Percentiles rank a stretch among this genome's conserved stretches.
Evolutionary conservation across 2,329 filamentous ascomycete genomes (phyloP).

Genomic region (Didymellaceae sp.): DNA sequence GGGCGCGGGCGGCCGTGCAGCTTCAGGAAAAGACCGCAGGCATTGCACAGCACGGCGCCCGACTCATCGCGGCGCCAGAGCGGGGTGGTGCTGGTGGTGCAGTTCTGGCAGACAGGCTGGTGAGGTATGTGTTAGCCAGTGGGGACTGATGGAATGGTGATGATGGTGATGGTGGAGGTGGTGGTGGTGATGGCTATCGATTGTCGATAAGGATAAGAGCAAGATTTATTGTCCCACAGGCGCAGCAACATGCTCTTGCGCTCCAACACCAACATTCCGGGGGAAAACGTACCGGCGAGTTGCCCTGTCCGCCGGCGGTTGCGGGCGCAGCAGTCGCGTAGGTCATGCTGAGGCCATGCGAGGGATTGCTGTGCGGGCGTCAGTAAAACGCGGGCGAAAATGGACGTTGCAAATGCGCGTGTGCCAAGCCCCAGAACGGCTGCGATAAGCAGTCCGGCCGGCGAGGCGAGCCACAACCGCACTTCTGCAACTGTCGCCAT

Average conservation of each 20-base stretch:
- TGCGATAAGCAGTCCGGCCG: slow-evolving; percentile 40
- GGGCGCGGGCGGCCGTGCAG: slow-evolving; percentile 91
- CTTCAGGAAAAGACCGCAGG: slow-evolving; percentile 96
- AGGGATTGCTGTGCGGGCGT: slow-evolving; percentile 39
- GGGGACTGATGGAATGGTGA: slow-evolving; percentile 2
- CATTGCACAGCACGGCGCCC: slow-evolving; percentile 96
- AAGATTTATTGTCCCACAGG: slow-evolving; percentile 29
- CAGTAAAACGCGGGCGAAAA: slow-evolving; percentile 35
- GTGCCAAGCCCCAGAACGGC: slow-evolving; percentile 31
- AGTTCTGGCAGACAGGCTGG: slow-evolving; percentile 97
- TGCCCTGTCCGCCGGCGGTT: slow-evolving; percentile 68
- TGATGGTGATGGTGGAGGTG: slow-evolving; percentile 17
- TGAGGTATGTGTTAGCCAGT: slow-evolving; percentile 9
- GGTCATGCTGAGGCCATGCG: slow-evolving; percentile 62
- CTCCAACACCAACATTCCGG: slow-evolving; percentile 30
- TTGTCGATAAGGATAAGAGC: slow-evolving; percentile 56
- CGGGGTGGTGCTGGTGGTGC: slow-evolving; percentile 91
- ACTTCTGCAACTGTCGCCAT: not conserved
- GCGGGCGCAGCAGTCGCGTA: slow-evolving; percentile 70
- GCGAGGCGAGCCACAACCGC: slow-evolving; percentile 21
- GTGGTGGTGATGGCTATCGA: slow-evolving; percentile 44
- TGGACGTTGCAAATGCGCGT: slow-evolving; percentile 37
- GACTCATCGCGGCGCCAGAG: slow-evolving; percentile 97
- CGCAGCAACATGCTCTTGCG: slow-evolving; percentile 28
- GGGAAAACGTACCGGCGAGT: slow-evolving; percentile 59